Base-by-base conservation (phyloP, 139 green algal genomes). In the Deuterostichococcus epilithicus region DNA sequence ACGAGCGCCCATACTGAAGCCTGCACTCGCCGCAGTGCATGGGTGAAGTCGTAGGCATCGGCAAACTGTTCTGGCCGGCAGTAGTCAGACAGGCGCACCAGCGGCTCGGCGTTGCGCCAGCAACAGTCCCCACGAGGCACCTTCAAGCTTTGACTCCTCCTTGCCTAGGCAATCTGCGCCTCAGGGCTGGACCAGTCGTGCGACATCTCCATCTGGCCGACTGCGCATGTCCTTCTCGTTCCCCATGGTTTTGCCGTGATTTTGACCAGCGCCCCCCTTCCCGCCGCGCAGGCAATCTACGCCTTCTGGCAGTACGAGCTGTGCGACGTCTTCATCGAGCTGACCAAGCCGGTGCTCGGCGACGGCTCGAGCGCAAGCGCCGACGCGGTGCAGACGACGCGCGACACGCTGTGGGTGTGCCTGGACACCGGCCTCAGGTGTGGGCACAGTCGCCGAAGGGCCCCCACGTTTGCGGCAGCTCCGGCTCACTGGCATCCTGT, bases 261-360 rank as follows among this genome's bases (percentile, higher is more conserved):
- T n/a, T n/a, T n/a, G n/a, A n/a, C n/a, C n/a, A n/a, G n/a, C n/a
- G n/a, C 22, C 26, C 22, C n/a, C 32, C 22, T 71, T 71, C 26
- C n/a, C n/a, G 85, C 88, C 30, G 91, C 88, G 32, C 90, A 92
- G 81, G 82, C 83, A 22, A 34, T 96, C 33, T 98, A 98, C 84
- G 76, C 75, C 44, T 98, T 93, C 76, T 97, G 92, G 93, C 93
- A 97, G 89, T 97, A 98, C 80, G 88, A 97, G 63, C 76, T 99
- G 74, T 99, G 95, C 84, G 95, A 98, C 80, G 94, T 98, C 52
- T 98, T 97, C 90, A 99, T 99, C 74, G 95, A 99, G 88, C 81
- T 98, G 34, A 88, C 94, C 81, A 99, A 99, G 88, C 92, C 91
- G 1, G 83, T 92, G 42, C 89, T 97, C 82, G 67, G 75, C 15